A percentile compares a stretch with the other conserved stretches of the same genome.
phyloP scores from a whole-genome alignment of 2,329 filamentous ascomycete genomes.

The Microcyclospora tardicrescens region DNA sequence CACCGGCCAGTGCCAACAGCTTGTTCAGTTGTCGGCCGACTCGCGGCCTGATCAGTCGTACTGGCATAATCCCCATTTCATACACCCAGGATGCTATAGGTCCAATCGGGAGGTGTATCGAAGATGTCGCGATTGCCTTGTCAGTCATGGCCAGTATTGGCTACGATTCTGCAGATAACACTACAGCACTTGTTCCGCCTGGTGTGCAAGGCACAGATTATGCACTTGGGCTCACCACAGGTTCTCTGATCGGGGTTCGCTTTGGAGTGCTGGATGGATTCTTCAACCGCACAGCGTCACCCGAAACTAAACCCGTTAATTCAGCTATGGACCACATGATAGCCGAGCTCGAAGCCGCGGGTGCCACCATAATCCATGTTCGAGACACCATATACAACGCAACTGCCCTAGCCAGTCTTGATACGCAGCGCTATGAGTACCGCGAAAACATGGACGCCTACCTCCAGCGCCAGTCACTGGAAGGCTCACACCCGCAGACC shows the following conservation, averaged over 20 bases:
- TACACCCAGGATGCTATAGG: conserved; percentile 23
- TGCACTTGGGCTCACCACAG: conserved; percentile 24
- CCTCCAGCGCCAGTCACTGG: conserved; percentile 33
- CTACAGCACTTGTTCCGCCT: conserved; percentile 36
- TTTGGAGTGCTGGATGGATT: conserved; percentile 44
- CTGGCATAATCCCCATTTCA: conserved; percentile 20
- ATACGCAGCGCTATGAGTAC: conserved; percentile 51
- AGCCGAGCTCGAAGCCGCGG: conserved; percentile 32
- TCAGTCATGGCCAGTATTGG: conserved; percentile 34
- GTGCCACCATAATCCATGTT: conserved; percentile 40
- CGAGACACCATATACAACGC: conserved; percentile 39
- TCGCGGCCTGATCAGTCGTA: conserved; percentile 17
- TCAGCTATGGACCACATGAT: conserved; percentile 37
- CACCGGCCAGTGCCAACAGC: conserved; percentile 48
- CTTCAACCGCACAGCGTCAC: conserved; percentile 39
- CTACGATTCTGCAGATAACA: conserved; percentile 40
- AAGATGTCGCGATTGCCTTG: conserved; percentile 20
- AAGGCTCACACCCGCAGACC: conserved; percentile 31
- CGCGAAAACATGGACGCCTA: conserved; percentile 44
- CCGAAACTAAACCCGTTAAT: conserved; percentile 47
- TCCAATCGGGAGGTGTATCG: conserved; percentile 19
- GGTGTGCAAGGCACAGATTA: conserved; percentile 35
- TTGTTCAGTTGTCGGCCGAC: conserved; percentile 46
- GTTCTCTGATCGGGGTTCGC: conserved; percentile 28
- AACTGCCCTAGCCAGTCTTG: conserved; percentile 36